Conservation (phyloP, 306 rosid species). For the Cyclanthera cordifolia region DNA sequence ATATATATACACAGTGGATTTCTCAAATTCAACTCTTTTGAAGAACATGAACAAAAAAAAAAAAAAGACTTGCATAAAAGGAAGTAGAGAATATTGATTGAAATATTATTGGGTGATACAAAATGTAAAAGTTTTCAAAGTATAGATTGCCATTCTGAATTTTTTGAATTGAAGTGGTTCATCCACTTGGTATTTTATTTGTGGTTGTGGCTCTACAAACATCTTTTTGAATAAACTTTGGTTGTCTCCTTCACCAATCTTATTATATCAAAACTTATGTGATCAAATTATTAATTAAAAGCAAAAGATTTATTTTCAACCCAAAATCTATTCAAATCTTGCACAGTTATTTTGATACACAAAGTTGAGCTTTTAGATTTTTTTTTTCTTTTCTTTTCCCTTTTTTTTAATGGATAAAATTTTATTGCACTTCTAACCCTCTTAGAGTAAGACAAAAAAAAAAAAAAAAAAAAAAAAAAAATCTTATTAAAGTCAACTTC, state of each 20-base stretch:
- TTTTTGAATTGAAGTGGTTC: slow-evolving; percentile 8
- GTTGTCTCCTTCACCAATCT: slow-evolving; percentile 4
- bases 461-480: too few species aligned
- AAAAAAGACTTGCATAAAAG: neutral
- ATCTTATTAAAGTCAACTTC: neutral
- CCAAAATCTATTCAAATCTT: slow-evolving; percentile 13
- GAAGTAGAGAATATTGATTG: neutral
- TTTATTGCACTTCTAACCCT: neutral
- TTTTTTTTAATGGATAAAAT: neutral
- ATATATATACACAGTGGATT: neutral
- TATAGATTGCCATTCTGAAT: neutral
- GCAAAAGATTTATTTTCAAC: neutral
- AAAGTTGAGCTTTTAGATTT: neutral
- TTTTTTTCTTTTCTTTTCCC: neutral
- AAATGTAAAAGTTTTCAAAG: neutral
- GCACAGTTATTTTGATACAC: slow-evolving; percentile 7
- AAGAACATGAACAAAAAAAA: neutral
- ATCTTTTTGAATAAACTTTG: neutral
- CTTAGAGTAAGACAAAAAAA: neutral
- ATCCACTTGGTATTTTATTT: slow-evolving; percentile 10
- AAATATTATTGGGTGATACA: neutral
- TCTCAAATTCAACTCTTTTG: neutral
- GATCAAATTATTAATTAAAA: neutral
- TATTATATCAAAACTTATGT: neutral
- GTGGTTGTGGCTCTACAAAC: slow-evolving; percentile 9